Percentiles rank a stretch among this genome's conserved stretches.
These are phyloP conservation scores for Nannochloropsis salina DNA, from an alignment of 108 stramenopile species.

Conservation along the genomic window DNA sequence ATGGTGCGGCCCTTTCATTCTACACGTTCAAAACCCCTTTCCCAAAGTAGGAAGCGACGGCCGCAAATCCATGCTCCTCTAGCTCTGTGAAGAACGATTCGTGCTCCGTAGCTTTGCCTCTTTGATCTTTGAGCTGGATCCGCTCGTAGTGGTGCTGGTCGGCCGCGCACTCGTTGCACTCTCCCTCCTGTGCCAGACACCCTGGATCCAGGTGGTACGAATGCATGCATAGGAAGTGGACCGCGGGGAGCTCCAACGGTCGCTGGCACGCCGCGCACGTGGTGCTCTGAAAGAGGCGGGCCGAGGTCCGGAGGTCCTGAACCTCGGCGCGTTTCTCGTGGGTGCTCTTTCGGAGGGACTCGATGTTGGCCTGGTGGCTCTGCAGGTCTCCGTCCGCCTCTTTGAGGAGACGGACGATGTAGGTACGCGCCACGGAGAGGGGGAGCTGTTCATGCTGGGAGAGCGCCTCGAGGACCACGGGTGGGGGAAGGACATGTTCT, in stretches of 20 bases:
- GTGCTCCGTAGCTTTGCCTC: neutral
- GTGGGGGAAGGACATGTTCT: constrained; percentile 18
- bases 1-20: neutral
- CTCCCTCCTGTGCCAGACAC: neutral
- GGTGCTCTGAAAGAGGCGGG: neutral
- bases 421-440: neutral
- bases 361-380: neutral
- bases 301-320: neutral
- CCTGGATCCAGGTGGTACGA: neutral
- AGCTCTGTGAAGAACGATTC: constrained; percentile 23
- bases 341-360: neutral
- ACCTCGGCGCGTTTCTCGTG: neutral
- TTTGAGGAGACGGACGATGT: neutral
- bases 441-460: neutral
- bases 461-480: neutral
- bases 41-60: constrained; percentile 3
- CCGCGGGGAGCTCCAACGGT: constrained; percentile 15
- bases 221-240: constrained; percentile 2
- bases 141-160: neutral
- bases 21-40: constrained; percentile 21
- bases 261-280: neutral
- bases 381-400: neutral
- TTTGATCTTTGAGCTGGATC: constrained; percentile 21
- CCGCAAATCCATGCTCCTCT: constrained; percentile 22
- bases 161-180: constrained; percentile 11